Evolutionary conservation across 2,329 filamentous ascomycete genomes (phyloP).

Genomic region (Magnaporthiopsis rhizophila): DNA sequence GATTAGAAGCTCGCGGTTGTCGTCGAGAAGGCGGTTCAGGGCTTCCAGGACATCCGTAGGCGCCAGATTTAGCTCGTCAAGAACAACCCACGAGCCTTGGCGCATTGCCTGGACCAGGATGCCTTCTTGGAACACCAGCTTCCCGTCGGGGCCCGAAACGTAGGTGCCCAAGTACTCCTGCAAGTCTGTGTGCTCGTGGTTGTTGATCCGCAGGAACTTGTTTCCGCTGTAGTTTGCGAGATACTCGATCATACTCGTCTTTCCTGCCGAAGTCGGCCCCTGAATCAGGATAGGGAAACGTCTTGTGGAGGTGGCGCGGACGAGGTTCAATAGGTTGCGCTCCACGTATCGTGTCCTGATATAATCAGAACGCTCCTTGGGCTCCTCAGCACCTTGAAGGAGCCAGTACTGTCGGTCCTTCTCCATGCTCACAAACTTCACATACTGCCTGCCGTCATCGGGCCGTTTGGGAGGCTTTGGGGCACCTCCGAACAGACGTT

Average conservation of each 20-base stretch:
- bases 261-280: conserved; percentile 92
- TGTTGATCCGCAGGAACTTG: conserved; percentile 97
- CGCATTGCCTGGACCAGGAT: conserved; percentile 86
- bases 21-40: conserved; percentile 87
- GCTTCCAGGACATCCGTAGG: conserved; percentile 96
- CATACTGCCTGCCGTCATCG: conserved; percentile 66
- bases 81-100: conserved; percentile 93
- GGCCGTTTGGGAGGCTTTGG: conserved; percentile 69
- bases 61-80: conserved; percentile 94
- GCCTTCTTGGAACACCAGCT: conserved; percentile 85
- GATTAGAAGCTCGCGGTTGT: conserved; percentile 91
- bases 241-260: conserved; percentile 99
- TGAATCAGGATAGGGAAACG: conserved; percentile 92
- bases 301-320: conserved; percentile 84
- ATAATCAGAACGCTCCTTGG: conserved; percentile 75
- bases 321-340: conserved; percentile 87
- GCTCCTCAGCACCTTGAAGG: conserved; percentile 59
- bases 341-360: conserved; percentile 96
- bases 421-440: conserved; percentile 63
- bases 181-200: conserved; percentile 96
- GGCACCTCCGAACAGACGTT: conserved; percentile 62
- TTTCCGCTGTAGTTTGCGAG: conserved; percentile 95
- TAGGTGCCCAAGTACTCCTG: conserved; percentile 98
- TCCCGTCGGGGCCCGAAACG: conserved; percentile 75
- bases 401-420: conserved; percentile 79